Evolutionary conservation across 176 grass and related monocot genomes (phyloP).

Genomic region (Carex kokanica): DNA sequence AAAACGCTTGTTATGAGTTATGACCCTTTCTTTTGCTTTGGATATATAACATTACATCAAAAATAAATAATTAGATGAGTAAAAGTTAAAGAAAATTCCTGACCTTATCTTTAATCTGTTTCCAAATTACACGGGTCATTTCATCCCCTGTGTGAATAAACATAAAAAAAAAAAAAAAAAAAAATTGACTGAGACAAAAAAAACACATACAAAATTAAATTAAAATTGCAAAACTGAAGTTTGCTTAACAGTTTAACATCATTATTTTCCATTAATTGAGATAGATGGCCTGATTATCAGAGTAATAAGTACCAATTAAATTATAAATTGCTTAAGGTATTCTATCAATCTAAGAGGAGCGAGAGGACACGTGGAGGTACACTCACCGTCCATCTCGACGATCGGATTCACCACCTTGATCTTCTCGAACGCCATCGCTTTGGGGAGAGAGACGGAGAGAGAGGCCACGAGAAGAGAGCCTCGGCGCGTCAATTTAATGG

Average conservation of each 20-base stretch:
- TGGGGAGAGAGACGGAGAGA: neutral
- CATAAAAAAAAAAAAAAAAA: neutral
- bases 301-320: neutral
- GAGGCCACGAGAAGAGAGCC: neutral
- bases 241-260: neutral
- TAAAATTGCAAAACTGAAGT: neutral
- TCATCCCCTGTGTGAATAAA: constrained; percentile 54
- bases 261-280: neutral
- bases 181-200: neutral
- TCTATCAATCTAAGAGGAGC: neutral
- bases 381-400: constrained; percentile 85
- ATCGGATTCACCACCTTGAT: constrained; percentile 66
- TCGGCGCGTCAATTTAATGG: constrained; percentile 20
- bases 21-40: neutral
- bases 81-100: neutral
- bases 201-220: neutral
- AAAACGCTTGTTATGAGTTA: neutral
- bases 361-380: neutral
- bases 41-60: neutral
- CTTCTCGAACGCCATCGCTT: constrained; percentile 48
- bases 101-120: constrained; percentile 94
- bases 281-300: neutral
- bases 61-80: neutral
- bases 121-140: constrained; percentile 89
- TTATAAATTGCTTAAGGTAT: neutral